A percentile compares a stretch with the other conserved stretches of the same genome.
Conservation (phyloP, 176 grass and related monocot genomes). For the Canna indica region DNA sequence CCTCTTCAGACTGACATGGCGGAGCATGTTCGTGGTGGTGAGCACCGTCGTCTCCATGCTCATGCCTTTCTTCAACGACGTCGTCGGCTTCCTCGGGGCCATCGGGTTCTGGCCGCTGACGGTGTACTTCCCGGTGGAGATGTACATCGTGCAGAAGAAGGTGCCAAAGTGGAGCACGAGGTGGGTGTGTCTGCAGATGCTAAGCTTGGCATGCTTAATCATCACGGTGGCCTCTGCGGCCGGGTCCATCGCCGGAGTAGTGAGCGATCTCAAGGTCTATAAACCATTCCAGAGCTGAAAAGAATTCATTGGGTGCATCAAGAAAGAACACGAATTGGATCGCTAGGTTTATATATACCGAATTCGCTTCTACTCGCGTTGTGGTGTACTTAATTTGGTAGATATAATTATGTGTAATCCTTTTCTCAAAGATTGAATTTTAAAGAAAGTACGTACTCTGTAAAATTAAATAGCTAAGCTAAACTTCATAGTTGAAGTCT, state of each 20-base stretch:
- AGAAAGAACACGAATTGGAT: too few relatives aligned
- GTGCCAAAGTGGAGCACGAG: conserved; percentile 45
- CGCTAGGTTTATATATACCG: too few relatives aligned
- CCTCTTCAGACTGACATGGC: conserved; percentile 55
- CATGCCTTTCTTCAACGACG: conserved; percentile 92
- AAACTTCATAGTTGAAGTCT: too few relatives aligned
- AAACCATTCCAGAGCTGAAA: conserved; percentile 43
- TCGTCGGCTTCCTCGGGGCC: conserved; percentile 74
- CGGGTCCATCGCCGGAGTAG: conserved; percentile 63
- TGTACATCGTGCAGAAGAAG: conserved; percentile 82
- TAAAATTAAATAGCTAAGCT: too few relatives aligned
- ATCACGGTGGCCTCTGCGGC: conserved; percentile 52
- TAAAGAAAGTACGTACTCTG: neutral
- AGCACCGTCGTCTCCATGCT: conserved; percentile 93
- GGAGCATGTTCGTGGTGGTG: conserved; percentile 53
- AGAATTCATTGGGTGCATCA: too few relatives aligned
- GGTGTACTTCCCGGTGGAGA: conserved; percentile 57
- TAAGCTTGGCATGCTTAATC: conserved; percentile 56
- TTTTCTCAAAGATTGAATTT: neutral
- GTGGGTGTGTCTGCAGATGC: conserved; percentile 73
- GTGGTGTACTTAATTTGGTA: neutral
- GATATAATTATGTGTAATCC: neutral
- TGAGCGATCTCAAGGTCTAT: conserved; percentile 69
- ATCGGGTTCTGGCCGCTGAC: conserved; percentile 48
- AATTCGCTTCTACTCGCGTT: too few relatives aligned